phyloP scores from a whole-genome alignment of 352 stramenopile genomes.

The Phytophthora sojae region DNA sequence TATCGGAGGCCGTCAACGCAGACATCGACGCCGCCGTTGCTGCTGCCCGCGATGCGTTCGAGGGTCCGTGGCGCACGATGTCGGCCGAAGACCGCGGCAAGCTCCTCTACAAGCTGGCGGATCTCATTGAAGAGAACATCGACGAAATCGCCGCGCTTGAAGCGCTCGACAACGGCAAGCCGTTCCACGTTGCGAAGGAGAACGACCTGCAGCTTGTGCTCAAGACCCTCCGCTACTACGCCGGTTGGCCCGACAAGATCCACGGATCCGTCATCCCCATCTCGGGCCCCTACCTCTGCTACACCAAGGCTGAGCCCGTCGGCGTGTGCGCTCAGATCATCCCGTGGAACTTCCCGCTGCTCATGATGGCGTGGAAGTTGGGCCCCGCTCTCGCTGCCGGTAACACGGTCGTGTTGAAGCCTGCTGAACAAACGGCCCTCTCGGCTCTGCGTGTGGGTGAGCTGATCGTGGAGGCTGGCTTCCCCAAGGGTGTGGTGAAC shows the following conservation, averaged over 20 bases:
- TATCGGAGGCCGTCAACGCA: constrained; percentile 57
- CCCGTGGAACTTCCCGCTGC: constrained; percentile 97
- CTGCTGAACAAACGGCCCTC: constrained; percentile 93
- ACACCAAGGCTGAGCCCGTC: constrained; percentile 81
- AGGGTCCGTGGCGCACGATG: constrained; percentile 64
- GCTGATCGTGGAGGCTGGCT: constrained; percentile 79
- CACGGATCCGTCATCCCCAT: constrained; percentile 74
- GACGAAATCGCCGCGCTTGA: constrained; percentile 83
- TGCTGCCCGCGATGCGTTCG: constrained; percentile 67
- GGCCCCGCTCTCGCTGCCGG: constrained; percentile 89
- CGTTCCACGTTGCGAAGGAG: constrained; percentile 70
- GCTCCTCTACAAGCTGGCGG: constrained; percentile 48
- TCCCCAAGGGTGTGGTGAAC: constrained; percentile 87
- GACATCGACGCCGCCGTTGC: constrained; percentile 77
- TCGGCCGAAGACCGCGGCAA: constrained; percentile 33
- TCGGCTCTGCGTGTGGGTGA: constrained; percentile 89
- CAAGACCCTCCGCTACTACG: constrained; percentile 94
- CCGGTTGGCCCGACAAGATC: constrained; percentile 87
- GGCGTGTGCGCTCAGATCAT: constrained; percentile 94
- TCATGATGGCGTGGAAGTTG: constrained; percentile 96
- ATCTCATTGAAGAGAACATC: constrained; percentile 55
- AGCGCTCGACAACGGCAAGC: constrained; percentile 53
- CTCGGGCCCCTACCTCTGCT: constrained; percentile 50
- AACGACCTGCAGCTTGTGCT: constrained; percentile 83
- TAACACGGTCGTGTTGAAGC: constrained; percentile 95